Percentiles rank a stretch among this genome's conserved stretches.
Evolutionary conservation across 2,329 filamentous ascomycete genomes (phyloP).

Genomic region (Dactylella cylindrospora): DNA sequence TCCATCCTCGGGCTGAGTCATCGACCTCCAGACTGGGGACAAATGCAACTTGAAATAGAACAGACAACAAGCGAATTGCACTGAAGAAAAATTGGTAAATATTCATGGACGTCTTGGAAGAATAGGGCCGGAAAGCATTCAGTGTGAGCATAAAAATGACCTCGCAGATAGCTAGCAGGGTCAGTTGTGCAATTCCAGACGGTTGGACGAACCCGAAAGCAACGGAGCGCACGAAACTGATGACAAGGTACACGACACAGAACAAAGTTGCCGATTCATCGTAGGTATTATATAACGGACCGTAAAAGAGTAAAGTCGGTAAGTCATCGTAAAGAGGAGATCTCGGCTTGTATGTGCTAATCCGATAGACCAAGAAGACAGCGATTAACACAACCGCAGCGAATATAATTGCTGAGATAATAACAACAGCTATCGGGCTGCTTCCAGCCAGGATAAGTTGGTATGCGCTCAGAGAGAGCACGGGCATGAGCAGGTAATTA

Average conservation of each 20-base stretch:
- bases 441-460: slow-evolving; percentile 75
- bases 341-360: slow-evolving; percentile 53
- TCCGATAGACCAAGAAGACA: slow-evolving; percentile 76
- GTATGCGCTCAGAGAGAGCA: slow-evolving; percentile 84
- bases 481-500: slow-evolving; percentile 86
- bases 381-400: slow-evolving; percentile 73
- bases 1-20: slow-evolving; percentile 84
- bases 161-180: slow-evolving; percentile 90
- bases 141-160: slow-evolving; percentile 84
- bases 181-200: slow-evolving; percentile 88
- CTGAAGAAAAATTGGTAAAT: slow-evolving; percentile 88
- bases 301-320: slow-evolving; percentile 83
- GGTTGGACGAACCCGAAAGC: slow-evolving; percentile 90
- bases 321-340: slow-evolving; percentile 79
- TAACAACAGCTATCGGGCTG: slow-evolving; percentile 74
- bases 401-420: slow-evolving; percentile 54
- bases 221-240: slow-evolving; percentile 83
- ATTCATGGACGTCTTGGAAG: slow-evolving; percentile 94
- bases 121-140: slow-evolving; percentile 86
- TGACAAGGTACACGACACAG: slow-evolving; percentile 78
- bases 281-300: slow-evolving; percentile 95
- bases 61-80: slow-evolving; percentile 70
- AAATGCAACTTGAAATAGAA: slow-evolving; percentile 78
- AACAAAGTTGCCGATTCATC: slow-evolving; percentile 90
- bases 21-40: slow-evolving; percentile 77